Percentiles rank a stretch among this genome's conserved stretches.
These are phyloP conservation scores for Pythium vanterpoolii DNA, from an alignment of 352 stramenopile genomes.

Conservation along the genomic window DNA sequence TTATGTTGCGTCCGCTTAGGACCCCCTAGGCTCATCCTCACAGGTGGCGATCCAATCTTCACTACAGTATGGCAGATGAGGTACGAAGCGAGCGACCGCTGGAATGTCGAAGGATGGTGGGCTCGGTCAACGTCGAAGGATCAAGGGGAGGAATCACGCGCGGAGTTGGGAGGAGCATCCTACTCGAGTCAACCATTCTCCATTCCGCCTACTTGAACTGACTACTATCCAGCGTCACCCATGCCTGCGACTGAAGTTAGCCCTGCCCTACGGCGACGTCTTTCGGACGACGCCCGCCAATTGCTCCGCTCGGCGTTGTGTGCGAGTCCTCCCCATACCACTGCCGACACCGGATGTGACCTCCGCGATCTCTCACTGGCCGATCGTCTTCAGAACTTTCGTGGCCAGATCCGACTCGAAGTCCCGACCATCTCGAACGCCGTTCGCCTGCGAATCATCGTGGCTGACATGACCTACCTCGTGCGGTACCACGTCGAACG, in stretches of 20 bases:
- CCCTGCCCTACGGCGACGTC: conserved; percentile 38
- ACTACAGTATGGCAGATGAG: background rate
- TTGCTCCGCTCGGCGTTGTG: conserved; percentile 40
- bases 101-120: conserved; percentile 10
- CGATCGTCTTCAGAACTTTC: conserved; percentile 47
- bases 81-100: background rate
- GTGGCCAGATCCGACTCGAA: conserved; percentile 38
- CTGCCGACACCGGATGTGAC: background rate
- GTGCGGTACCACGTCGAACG: conserved; percentile 41
- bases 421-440: conserved; percentile 15
- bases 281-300: conserved; percentile 61
- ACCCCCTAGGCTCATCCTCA: background rate
- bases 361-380: conserved; percentile 29
- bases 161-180: background rate
- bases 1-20: background rate
- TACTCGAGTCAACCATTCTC: background rate
- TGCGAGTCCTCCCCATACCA: background rate
- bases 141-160: background rate
- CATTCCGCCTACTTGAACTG: background rate
- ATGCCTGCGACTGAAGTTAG: conserved; percentile 56
- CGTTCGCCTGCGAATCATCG: conserved; percentile 32
- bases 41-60: background rate
- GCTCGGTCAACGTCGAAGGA: conserved; percentile 2
- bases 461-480: conserved; percentile 33
- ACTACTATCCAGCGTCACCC: background rate